Evolutionary conservation across 1,284 basidiomycete species (phyloP), one percentile per base, ranked within the genome.

Genomic region (Sanguinoderma infundibulare): DNA sequence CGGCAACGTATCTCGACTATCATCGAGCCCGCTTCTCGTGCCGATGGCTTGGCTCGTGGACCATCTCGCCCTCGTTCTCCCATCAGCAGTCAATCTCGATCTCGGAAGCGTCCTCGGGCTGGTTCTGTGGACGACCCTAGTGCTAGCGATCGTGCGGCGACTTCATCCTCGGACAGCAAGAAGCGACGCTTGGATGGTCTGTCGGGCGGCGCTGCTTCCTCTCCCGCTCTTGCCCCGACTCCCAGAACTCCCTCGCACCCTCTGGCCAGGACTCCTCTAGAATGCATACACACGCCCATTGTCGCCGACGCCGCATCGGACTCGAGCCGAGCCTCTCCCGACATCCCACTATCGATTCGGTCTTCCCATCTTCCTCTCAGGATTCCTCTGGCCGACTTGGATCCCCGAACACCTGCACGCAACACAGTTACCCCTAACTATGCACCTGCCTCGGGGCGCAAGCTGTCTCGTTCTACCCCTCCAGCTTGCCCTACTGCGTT

Each of bases 141-240:
- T 12, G 40, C 50, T 35, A n/a, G 57, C 10, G 46, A 40, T 38
- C 20, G 32, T 14, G 22, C 17, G 10, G 9, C 47, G 10, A 20
- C 51, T 10, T 30, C 34, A 39, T 24, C 20, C 7, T 10, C 42
- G 6, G 39, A 15, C 4, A 47, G 53, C 20, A 67, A 67, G 56
- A 69, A 62, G 50, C 68, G 60, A 38, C 64, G 65, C 24, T 42
- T 66, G 22, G 62, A 57, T 7, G 32, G 38, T 1, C 5, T 12
- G 2, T 30, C 20, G 14, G 20, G 30, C 20, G n/a, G 8, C 4
- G 20, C 32, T 24, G 32, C 30, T 42, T 8, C 3, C 35, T 22
- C 20, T 32, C 20, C 49, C 32, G 49, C 20, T 15, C 46, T 9
- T 35, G 14, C 34, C 14, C 14, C 38, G 12, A n/a, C 4, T 39